A percentile compares a stretch with the other conserved stretches of the same genome.
phyloP scores from a whole-genome alignment of 768 basidiomycete genomes.

The Suillus variegatus region DNA sequence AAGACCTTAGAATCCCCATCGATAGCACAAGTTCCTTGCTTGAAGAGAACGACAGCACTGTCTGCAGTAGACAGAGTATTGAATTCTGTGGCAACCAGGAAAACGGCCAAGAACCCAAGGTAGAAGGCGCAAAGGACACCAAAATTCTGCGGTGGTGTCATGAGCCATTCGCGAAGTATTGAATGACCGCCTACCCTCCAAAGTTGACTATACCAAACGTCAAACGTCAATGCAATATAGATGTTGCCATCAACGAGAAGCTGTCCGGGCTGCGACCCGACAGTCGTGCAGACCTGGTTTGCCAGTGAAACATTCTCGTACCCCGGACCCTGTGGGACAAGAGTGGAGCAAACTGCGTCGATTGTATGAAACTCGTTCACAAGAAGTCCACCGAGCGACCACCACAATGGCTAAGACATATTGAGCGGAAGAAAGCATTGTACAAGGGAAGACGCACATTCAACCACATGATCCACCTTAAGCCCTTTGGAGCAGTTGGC shows the following conservation, averaged over 20 bases:
- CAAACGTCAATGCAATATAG: conserved; percentile 51
- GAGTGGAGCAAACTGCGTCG: conserved; percentile 56
- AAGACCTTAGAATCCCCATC: conserved; percentile 20
- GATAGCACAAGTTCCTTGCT: conserved; percentile 46
- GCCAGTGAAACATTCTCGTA: conserved; percentile 54
- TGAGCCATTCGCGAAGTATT: background rate
- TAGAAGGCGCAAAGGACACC: conserved; percentile 73
- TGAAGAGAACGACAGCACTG: conserved; percentile 59
- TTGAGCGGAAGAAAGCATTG: background rate
- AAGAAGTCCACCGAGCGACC: conserved; percentile 65
- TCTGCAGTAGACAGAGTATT: conserved; percentile 38
- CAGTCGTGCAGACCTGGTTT: conserved; percentile 77
- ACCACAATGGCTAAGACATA: conserved; percentile 1
- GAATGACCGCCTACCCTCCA: conserved; percentile 41
- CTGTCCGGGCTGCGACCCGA: conserved; percentile 65
- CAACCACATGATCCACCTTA: conserved; percentile 67
- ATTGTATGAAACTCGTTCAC: conserved; percentile 81
- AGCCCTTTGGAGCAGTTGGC: conserved; percentile 64
- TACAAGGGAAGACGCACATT: conserved; percentile 40
- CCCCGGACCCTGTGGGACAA: conserved; percentile 63
- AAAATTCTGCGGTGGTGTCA: conserved; percentile 44
- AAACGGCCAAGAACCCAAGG: conserved; percentile 53
- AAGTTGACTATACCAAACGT: conserved; percentile 46
- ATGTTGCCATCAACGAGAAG: conserved; percentile 57
- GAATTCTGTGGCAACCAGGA: conserved; percentile 62